Base-by-base conservation (phyloP, 495 filamentous ascomycete genomes). In the Penicillium herquei region DNA sequence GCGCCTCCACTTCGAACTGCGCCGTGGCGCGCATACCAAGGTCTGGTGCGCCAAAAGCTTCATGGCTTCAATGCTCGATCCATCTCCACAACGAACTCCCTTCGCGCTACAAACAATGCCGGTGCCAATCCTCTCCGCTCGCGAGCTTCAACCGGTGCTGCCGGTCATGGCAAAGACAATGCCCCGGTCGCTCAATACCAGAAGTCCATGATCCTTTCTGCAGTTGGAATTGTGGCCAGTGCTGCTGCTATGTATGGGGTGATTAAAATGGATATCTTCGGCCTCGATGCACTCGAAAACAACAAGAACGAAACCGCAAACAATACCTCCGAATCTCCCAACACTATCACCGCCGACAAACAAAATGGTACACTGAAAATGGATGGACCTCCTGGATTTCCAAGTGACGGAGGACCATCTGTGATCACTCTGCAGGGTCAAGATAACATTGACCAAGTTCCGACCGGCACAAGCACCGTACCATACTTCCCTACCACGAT, bases 381-480 rank as follows among this genome's bases (percentile, higher is more conserved):
- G 51, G 76, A 79, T 39, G 76, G 74, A 7, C 74, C 76, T 0
- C 44, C 61, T 3, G 73, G 70, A 0, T 76, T 77, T 58, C 57
- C 70, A 1, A 64, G 60, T 33, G 60, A 52, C n/a, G 59, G 62
- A 18, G 65, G 67, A 8, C 66, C 74, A 0, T 72, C 73, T 1
- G 59, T 79, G 16, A 76, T 75, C 43, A 69, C 67, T 0, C 63
- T 78, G 12, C 63, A 77, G 32, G 80, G 81, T 3, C 82, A 86
- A n/a, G 78, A 84, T 46, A 70, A 76, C 8, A 77, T 73, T 16
- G 86, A 91, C 55, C 74, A 90, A 41, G 86, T 95, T 0, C 72
- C 81, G 3, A 95, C 91, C 2, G 90, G 92, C n/a, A 94, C 89
- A 52, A 88, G 83, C 69, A 84, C 85, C 5, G 82, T 97, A 0